A percentile compares a stretch with the other conserved stretches of the same genome.
Evolutionary conservation across 1,139 yeast genomes (phyloP).

Genomic region (Arxiozyma heterogenica): DNA sequence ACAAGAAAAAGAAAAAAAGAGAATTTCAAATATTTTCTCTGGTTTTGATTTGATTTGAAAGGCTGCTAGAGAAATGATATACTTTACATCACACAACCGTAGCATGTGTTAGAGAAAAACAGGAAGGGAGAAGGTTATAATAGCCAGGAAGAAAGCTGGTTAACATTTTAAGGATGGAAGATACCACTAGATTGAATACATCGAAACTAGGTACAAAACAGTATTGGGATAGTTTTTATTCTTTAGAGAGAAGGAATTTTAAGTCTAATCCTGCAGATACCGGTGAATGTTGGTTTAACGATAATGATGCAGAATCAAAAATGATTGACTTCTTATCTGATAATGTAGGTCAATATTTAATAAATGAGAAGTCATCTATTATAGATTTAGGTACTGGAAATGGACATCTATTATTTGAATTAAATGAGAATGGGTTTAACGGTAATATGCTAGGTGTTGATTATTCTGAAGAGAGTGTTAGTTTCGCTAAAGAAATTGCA

Average conservation of each 20-base stretch:
- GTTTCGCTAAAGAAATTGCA: slow-evolving; percentile 58
- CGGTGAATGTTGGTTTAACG: slow-evolving; percentile 96
- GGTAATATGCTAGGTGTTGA: slow-evolving; percentile 65
- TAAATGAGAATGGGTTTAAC: slow-evolving; percentile 50
- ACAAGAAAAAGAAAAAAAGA: neutral
- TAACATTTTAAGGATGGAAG: slow-evolving; percentile 32
- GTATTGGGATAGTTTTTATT: slow-evolving; percentile 87
- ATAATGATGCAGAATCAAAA: slow-evolving; percentile 78
- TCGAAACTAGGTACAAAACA: slow-evolving; percentile 73
- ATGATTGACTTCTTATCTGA: slow-evolving; percentile 59
- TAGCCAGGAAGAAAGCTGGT: neutral
- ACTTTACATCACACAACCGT: too few species aligned
- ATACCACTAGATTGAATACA: slow-evolving; percentile 47
- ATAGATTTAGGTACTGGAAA: slow-evolving; percentile 93
- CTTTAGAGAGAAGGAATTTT: slow-evolving; percentile 62
- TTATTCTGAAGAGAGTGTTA: slow-evolving; percentile 70
- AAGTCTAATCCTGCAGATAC: slow-evolving; percentile 66
- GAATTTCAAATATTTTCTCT: too few species aligned
- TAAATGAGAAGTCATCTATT: slow-evolving; percentile 34
- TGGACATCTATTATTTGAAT: slow-evolving; percentile 73
- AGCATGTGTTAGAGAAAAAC: too few species aligned
- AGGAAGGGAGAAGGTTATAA: too few species aligned
- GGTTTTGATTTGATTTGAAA: neutral
- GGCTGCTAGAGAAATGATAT: too few species aligned
- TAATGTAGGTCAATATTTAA: slow-evolving; percentile 30